These are phyloP conservation scores for Zychaea mexicana DNA, from an alignment of 371 early-diverging fungal species.

Conservation along the genomic window DNA sequence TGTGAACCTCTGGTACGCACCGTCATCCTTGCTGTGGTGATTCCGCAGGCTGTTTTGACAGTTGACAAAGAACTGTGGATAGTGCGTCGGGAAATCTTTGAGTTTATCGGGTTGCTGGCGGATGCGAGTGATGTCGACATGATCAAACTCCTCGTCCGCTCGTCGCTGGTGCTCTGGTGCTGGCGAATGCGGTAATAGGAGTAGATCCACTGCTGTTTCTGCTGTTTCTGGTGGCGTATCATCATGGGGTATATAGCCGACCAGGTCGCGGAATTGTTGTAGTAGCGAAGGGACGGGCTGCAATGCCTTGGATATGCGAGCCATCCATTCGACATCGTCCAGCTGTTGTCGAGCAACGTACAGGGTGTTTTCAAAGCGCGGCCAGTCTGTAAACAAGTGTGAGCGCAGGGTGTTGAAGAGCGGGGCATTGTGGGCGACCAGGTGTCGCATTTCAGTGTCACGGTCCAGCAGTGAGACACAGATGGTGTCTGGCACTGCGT, in stretches of 20 bases:
- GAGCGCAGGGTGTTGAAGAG: slow-evolving; percentile 32
- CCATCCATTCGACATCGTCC: slow-evolving; percentile 41
- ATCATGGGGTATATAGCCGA: slow-evolving; percentile 35
- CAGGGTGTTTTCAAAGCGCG: slow-evolving; percentile 38
- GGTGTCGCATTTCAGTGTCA: slow-evolving; percentile 43
- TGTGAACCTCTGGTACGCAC: slow-evolving; percentile 18
- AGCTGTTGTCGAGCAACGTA: slow-evolving; percentile 29
- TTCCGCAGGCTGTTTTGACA: slow-evolving; percentile 23
- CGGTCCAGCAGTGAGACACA: slow-evolving; percentile 48
- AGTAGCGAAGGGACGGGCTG: slow-evolving; percentile 23
- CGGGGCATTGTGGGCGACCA: slow-evolving; percentile 35
- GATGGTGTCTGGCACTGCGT: slow-evolving; percentile 43
- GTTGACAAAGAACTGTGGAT: slow-evolving; percentile 64
- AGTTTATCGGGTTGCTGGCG: slow-evolving; percentile 39
- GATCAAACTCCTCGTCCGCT: slow-evolving; percentile 28
- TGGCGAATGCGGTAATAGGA: not conserved
- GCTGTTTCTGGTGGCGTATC: not conserved
- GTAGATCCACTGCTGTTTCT: not conserved
- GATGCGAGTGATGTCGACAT: slow-evolving; percentile 47
- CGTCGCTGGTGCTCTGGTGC: slow-evolving; percentile 9
- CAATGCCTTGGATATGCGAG: slow-evolving; percentile 29
- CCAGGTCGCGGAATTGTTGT: slow-evolving; percentile 44
- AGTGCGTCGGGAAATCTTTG: slow-evolving; percentile 34
- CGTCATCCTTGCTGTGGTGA: not conserved
- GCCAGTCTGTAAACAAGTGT: slow-evolving; percentile 33